Percentiles rank a stretch among this genome's conserved stretches.
These are phyloP conservation scores for Myxozyma geophila DNA, from an alignment of 805 yeast species.

Conservation along the genomic window DNA sequence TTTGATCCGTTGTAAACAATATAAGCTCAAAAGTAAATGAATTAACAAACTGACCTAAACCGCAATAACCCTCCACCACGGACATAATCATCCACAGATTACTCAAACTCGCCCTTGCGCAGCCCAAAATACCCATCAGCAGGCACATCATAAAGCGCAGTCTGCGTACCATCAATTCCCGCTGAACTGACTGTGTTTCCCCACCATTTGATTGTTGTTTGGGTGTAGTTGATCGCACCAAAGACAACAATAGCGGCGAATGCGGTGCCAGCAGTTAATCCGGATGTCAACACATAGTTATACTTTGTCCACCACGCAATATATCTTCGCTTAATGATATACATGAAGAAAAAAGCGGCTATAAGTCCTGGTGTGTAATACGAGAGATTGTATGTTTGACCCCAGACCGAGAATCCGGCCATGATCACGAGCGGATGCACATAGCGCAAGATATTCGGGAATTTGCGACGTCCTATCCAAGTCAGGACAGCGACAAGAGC, in stretches of 20 bases:
- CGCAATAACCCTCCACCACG: no score
- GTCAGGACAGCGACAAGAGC: conserved; percentile 17
- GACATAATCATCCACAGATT: not conserved
- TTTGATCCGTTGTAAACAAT: no score
- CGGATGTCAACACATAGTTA: conserved; percentile 68
- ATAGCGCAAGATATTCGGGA: conserved; percentile 12
- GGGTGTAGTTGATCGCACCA: conserved; percentile 53
- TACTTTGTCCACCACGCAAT: conserved; percentile 78
- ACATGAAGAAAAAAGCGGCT: conserved; percentile 60
- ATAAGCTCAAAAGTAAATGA: no score
- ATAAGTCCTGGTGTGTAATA: conserved; percentile 31
- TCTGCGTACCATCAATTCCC: conserved; percentile 24
- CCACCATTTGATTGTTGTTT: conserved; percentile 61
- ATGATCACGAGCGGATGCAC: conserved; percentile 29
- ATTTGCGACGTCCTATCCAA: conserved; percentile 16
- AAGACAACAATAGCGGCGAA: conserved; percentile 63
- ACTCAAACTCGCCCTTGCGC: conserved; percentile 13
- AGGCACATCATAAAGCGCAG: conserved; percentile 4
- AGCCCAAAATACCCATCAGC: conserved; percentile 20
- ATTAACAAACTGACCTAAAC: no score
- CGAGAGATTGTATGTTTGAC: conserved; percentile 25
- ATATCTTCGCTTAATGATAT: conserved; percentile 58
- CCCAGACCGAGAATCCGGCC: conserved; percentile 24
- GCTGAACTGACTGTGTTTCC: conserved; percentile 50
- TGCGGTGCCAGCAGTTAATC: conserved; percentile 69